Evolutionary conservation across 225 moss, liverwort and hornwort species (phyloP).

Genomic region (Pseudoscleropodium purum): DNA sequence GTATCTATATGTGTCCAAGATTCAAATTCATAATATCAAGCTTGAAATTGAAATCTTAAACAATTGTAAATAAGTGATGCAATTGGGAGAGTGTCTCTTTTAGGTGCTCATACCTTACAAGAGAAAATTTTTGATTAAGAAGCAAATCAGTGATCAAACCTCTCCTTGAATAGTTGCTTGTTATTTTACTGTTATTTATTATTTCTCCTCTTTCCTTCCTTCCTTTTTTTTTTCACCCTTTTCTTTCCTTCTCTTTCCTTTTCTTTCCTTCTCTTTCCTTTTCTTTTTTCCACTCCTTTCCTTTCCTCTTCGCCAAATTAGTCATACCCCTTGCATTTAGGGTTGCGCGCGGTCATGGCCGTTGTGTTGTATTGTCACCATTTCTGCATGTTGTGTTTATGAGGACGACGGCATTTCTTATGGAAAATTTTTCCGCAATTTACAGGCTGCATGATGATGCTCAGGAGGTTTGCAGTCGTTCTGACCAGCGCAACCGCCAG

Average conservation of each 20-base stretch:
- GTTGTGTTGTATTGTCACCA: neutral
- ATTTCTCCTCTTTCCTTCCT: neutral
- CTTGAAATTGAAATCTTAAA: too few species aligned
- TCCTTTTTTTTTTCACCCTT: neutral
- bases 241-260: neutral
- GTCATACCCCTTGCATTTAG: neutral
- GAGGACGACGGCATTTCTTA: neutral
- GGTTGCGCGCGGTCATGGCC: neutral
- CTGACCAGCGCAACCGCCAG: neutral
- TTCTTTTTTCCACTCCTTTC: neutral
- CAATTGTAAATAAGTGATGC: too few species aligned
- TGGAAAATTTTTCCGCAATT: neutral
- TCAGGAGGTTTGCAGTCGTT: neutral
- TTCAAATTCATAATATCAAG: too few species aligned
- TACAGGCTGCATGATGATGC: neutral
- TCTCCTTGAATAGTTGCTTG: neutral
- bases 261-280: too few species aligned
- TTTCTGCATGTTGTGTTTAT: neutral
- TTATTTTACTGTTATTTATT: neutral
- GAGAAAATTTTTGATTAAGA: neutral
- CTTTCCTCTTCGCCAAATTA: too few species aligned
- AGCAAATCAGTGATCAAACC: accelerated
- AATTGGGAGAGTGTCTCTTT: too few species aligned
- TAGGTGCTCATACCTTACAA: too few species aligned
- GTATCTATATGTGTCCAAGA: too few species aligned